Evolutionary conservation across 495 filamentous ascomycete species (phyloP), one percentile per base, ranked within the genome.

Genomic region (Echria macrotheca): DNA sequence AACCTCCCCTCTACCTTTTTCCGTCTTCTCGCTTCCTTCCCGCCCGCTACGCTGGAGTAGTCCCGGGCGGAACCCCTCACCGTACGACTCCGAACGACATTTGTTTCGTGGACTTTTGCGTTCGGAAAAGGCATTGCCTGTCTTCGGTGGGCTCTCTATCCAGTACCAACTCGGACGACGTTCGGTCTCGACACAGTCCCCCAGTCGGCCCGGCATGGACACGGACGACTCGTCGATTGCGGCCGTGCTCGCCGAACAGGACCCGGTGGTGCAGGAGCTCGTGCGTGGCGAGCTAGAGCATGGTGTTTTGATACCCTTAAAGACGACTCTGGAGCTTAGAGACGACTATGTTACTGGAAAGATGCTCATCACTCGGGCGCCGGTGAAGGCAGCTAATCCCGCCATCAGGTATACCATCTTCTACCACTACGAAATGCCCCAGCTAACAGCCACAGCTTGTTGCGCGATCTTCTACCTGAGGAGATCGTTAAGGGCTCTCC

Each of bases 401-500:
- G 63, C 76, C 33, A 64, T 84, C 47, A 68, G 66, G 74, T 82
- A 61, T 51, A 74, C 71, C 5, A 4, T 2, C 25, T 19, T 10
- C 15, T 35, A 17, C 18, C 33, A 5, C 8, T 8, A 5, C 4
- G 4, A 18, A 21, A 19, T 11, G 6, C 29, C n/a, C 41, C 47
- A 11, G 41, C 61, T 48, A 11, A 54, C 37, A 1, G n/a, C 23
- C 31, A 25, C 51, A 81, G 77, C 31, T 43, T 69, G 23, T 50
- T 80, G 44, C 66, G 74, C 53, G 53, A 55, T 18, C 54, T 75
- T 41, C 69, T 82, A 37, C 78, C 77, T 25, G 75, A 77, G 57
- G 69, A 80, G 56, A 66, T 73, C n/a, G 70, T 73, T 56, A 74
- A 78, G 44, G 77, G 83, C 51, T 70, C 89, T 25, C 76, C 79